phyloP scores from a whole-genome alignment of 73 alveolate species.

The Stentor roeselii region DNA sequence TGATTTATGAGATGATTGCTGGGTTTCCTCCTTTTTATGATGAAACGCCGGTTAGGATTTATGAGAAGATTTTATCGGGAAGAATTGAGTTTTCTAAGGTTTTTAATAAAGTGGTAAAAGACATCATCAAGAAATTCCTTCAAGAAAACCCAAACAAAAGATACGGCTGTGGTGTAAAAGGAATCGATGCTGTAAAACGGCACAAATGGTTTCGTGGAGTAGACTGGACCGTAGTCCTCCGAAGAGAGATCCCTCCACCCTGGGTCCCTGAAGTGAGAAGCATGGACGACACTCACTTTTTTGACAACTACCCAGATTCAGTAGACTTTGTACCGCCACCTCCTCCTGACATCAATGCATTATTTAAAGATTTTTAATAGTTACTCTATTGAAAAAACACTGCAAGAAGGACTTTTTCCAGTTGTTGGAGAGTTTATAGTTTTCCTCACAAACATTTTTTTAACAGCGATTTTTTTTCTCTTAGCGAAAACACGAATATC shows the following conservation, averaged over 20 bases:
- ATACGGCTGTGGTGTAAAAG: constrained; percentile 50
- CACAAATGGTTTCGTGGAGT: constrained; percentile 89
- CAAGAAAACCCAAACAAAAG: constrained; percentile 37
- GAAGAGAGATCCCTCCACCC: constrained; percentile 78
- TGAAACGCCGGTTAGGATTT: constrained; percentile 76
- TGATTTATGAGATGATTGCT: constrained; percentile 76
- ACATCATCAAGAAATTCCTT: constrained; percentile 59
- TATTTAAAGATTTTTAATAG: constrained; percentile 49
- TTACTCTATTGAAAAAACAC: neutral
- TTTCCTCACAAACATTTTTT: too few relatives aligned
- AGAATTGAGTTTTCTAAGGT: constrained; percentile 69
- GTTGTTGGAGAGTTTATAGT: too few relatives aligned
- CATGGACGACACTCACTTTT: constrained; percentile 66
- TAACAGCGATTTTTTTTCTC: too few relatives aligned
- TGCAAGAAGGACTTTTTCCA: neutral
- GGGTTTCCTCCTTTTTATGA: constrained; percentile 89
- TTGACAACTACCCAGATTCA: constrained; percentile 80
- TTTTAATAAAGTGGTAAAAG: constrained; percentile 65
- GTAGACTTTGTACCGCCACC: constrained; percentile 43
- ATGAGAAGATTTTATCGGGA: constrained; percentile 77
- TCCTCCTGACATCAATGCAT: constrained; percentile 36
- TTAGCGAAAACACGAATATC: too few relatives aligned
- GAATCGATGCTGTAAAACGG: constrained; percentile 60
- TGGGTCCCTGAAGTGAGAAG: constrained; percentile 75
- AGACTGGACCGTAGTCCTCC: constrained; percentile 66